Evolutionary conservation across 1,284 basidiomycete genomes (phyloP), one percentile per base, ranked within the genome.

Genomic region (Phenoliferia sp.): DNA sequence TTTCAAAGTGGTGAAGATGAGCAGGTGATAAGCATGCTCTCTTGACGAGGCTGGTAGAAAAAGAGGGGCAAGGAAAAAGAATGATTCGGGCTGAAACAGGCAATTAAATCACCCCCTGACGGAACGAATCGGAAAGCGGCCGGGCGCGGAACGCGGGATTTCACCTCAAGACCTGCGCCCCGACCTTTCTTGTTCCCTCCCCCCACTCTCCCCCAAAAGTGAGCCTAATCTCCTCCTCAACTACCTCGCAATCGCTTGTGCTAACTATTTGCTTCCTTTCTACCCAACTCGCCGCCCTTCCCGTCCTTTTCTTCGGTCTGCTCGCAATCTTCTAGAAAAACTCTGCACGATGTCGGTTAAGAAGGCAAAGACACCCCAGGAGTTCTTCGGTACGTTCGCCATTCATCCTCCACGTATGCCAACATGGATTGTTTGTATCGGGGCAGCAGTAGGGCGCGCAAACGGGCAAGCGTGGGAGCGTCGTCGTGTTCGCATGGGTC

Each of bases 361-460:
- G 66, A 68, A 66, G 66, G 61, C 62, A 16, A 71, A 71, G 67
- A 71, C 69, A n/a, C 69, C 69, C 57, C 67, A 71, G 65, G 69
- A 71, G 69, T 71, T 71, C 66, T 66, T 28, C 17, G 36, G 36
- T 36, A 10, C 9, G 55, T 57, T 32, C 10, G 5, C 55, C 16
- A 32, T 5, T 32, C 50, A 9, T n/a, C 50, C 10, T 28, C n/a
- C 50, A 28, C 7, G 10, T 44, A 29, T 26, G n/a, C 28, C n/a
- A 31, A 3, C 26, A 29, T 16, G 22, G 54, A 31, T 31, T 29
- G 26, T 1, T n/a, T 17, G n/a, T 26, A 6, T 6, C n/a, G 19
- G 26, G 28, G 26, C 7, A 29, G 54, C 26, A 31, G 54, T 29
- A 33, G 32, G n/a, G 56, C 19, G 22, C 12, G 34, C 34, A 36